Evolutionary conservation across 129 eudicot genomes (phyloP), one percentile per base, ranked within the genome.

Genomic region (Flaveria sonorensis): DNA sequence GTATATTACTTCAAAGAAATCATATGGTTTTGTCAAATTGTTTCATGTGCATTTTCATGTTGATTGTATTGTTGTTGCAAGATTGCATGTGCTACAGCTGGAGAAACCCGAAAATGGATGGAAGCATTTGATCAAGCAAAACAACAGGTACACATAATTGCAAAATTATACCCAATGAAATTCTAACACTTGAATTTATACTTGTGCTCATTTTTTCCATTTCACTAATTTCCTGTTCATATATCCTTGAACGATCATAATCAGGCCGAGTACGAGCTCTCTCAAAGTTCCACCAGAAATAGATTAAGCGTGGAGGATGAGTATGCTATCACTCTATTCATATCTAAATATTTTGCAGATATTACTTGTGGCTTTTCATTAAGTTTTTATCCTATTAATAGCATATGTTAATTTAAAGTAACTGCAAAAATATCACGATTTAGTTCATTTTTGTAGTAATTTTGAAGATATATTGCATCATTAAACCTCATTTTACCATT

Each of bases 41-140:
- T 26, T 20, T 30, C 24, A 32, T 66, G n/a, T 74, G 16, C 57
- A 28, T 36, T 36, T 32, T 78, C 20, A 6, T 67, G 28, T 46
- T 85, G 70, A 75, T 45, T 56, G 71, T 73, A 71, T 20, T 16
- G 53, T 83, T 87, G 74, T 64, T 80, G 86, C 88, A 86, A 94
- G 99, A 88, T 95, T 89, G 99, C 99, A 79, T 95, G 97, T 92
- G 88, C 87, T 43, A 81, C 92, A 81, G 92, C 92, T 24, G 99
- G 90, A 72, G 97, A 95, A 82, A 90, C 90, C 65, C 87, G 88
- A 24, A 89, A 89, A 69, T 95, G 99, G 97, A 78, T 91, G 92
- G 97, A 91, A 82, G 96, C 99, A 85, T 95, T 95, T 83, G 89
- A 89, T 77, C 96, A 84, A 61, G 99, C 97, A 21, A 95, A 89